These are phyloP conservation scores for Adansonia grandidieri DNA, from an alignment of 441 rosid genomes.

Conservation along the genomic window DNA sequence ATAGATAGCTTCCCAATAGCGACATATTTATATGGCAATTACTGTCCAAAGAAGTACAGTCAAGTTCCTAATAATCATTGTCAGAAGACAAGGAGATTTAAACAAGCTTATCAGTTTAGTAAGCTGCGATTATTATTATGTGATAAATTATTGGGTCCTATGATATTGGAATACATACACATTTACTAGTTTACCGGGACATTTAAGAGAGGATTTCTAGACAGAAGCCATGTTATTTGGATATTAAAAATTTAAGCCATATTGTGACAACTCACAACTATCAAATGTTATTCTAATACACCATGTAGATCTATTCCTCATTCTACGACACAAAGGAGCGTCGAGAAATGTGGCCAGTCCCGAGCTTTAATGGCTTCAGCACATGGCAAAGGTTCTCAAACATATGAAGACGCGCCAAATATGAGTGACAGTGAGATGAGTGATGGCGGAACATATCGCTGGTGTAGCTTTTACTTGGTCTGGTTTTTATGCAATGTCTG, in stretches of 20 bases:
- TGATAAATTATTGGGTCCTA: too few relatives aligned
- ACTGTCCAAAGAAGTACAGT: neutral
- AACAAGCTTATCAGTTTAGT: too few relatives aligned
- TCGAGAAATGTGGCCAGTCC: neutral
- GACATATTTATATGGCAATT: neutral
- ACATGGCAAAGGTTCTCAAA: neutral
- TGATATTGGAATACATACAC: too few relatives aligned
- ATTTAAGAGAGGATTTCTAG: neutral
- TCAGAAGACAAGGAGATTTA: too few relatives aligned
- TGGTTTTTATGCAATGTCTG: slow-evolving; percentile 54
- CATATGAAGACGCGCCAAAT: neutral
- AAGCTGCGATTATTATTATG: too few relatives aligned
- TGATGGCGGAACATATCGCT: neutral
- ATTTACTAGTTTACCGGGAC: neutral
- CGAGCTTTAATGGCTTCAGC: neutral
- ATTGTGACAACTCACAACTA: too few relatives aligned
- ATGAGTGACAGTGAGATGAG: neutral
- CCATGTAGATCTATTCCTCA: neutral
- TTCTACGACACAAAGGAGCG: neutral
- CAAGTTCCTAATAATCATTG: neutral
- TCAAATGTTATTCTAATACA: too few relatives aligned
- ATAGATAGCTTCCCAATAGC: neutral
- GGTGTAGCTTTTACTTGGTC: neutral
- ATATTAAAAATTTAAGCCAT: too few relatives aligned
- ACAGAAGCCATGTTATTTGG: neutral